Conservation (phyloP, 805 yeast species). For the Schizosaccharomyces osmophilus region DNA sequence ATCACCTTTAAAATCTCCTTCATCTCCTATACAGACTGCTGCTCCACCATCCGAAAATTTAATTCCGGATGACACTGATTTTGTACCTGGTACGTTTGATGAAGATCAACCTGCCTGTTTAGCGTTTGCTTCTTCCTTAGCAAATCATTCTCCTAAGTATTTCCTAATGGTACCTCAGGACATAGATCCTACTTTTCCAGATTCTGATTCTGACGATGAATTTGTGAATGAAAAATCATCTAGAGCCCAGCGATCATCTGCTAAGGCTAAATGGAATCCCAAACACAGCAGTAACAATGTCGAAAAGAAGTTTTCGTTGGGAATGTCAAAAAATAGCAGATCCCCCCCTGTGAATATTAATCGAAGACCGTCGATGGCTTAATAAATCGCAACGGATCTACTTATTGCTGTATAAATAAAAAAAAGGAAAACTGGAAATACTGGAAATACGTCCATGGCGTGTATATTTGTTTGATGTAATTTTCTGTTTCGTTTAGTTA, state of each 20-base stretch:
- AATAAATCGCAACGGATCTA: background rate
- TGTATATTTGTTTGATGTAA: too few relatives aligned
- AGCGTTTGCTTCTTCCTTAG: slow-evolving; percentile 9
- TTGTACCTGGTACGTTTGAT: slow-evolving; percentile 11
- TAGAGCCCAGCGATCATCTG: background rate
- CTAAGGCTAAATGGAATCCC: background rate
- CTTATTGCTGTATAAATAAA: background rate
- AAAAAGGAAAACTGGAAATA: background rate
- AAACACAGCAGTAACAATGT: background rate
- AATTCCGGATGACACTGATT: slow-evolving; percentile 11
- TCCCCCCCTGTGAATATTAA: background rate
- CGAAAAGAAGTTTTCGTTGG: background rate
- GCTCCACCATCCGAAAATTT: slow-evolving; percentile 8
- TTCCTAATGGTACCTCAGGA: slow-evolving; percentile 9
- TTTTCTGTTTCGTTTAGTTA: too few relatives aligned
- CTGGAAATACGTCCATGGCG: background rate
- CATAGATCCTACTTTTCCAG: slow-evolving; percentile 12
- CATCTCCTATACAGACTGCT: slow-evolving; percentile 5
- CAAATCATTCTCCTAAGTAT: slow-evolving; percentile 4
- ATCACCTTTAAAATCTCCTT: background rate
- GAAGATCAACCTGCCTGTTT: slow-evolving; percentile 10
- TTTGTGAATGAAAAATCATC: too few relatives aligned
- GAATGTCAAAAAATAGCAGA: background rate
- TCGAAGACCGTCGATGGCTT: background rate
- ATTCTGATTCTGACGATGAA: slow-evolving; percentile 7